Evolutionary conservation across 129 eudicot species (phyloP).

Genomic region (Chrysanthemum makinoi): DNA sequence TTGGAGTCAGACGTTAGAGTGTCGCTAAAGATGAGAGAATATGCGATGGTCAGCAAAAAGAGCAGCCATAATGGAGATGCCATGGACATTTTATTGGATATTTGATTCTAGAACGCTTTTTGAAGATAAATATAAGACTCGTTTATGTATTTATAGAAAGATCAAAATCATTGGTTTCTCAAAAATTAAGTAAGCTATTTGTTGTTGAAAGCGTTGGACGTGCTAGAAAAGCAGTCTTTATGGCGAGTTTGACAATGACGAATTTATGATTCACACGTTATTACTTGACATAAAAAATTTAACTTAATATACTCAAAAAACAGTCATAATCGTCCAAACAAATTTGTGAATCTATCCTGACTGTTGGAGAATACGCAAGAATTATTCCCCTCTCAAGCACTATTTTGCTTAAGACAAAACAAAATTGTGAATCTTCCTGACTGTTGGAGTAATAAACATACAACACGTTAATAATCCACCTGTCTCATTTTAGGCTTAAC

Average conservation of each 20-base stretch:
- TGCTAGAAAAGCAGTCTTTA: constrained; percentile 15
- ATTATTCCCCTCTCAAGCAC: not conserved
- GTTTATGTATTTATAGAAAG: constrained; percentile 21
- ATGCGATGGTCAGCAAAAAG: constrained; percentile 24
- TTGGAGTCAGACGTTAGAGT: constrained; percentile 26
- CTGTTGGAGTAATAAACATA: not conserved
- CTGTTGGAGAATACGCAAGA: not conserved
- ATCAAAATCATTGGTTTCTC: constrained; percentile 10
- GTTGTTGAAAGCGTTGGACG: constrained; percentile 20
- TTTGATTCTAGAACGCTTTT: not conserved
- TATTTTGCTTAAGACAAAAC: not conserved
- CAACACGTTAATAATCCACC: not conserved
- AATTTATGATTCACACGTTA: not conserved
- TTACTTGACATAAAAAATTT: not conserved
- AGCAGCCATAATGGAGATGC: constrained; percentile 28
- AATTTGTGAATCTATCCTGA: not conserved
- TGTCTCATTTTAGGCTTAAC: too few species aligned
- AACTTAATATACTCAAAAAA: not conserved
- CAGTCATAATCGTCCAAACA: not conserved
- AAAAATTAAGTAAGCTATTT: not conserved
- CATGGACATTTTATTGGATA: not conserved
- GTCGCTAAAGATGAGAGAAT: constrained; percentile 21
- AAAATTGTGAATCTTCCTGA: not conserved
- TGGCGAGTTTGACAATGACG: constrained; percentile 28
- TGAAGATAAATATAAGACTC: not conserved